Evolutionary conservation across 169 alveolate species (phyloP), one percentile per base, ranked within the genome.

Genomic region (Plasmodium knowlesi): DNA sequence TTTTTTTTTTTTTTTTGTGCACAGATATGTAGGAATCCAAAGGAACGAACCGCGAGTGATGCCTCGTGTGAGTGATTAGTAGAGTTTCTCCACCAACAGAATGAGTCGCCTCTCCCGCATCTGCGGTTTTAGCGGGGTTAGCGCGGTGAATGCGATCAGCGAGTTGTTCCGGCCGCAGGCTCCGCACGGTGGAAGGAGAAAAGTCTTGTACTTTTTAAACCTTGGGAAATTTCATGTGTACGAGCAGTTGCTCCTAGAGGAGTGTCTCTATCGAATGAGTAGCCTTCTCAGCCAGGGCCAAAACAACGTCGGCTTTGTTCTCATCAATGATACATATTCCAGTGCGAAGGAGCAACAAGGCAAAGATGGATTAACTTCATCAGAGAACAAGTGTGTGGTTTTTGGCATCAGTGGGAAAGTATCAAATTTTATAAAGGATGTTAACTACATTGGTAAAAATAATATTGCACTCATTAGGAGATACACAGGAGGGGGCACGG

Each of bases 401-500:
- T 72, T 96, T 25, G 98, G 98, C 32, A 88, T 96, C 3, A 83
- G 95, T 14, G 96, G 97, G 10, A 95, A 96, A 37, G 82, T 84
- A 16, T 46, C 61, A 0, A 95, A 95, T 30, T 92, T 92, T 41
- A 92, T 94, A 61, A 96, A 84, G 19, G 96, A 96, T 43, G 67
- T 67, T 5, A 81, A 95, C n/a, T 91, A 86, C 46, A 78, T 96
- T 74, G 73, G 86, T 22, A 39, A 76, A 16, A 71, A 84, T 25
- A 92, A 94, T 5, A 94, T 96, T 1, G 25, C 81, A 5, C 41
- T 95, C 30, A 96, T 96, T 28, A 90, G 82, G 30, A 93, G 98
- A 32, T 96, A 91, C 78, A 96, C 97, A 30, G 98, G 98, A 3
- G 98, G 98, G 2, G 98, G 98, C 5, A 96, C 98, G 10, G 97